Evolutionary conservation across 2,329 filamentous ascomycete species (phyloP), one percentile per base, ranked within the genome.

Genomic region (Metarhizium robertsii): DNA sequence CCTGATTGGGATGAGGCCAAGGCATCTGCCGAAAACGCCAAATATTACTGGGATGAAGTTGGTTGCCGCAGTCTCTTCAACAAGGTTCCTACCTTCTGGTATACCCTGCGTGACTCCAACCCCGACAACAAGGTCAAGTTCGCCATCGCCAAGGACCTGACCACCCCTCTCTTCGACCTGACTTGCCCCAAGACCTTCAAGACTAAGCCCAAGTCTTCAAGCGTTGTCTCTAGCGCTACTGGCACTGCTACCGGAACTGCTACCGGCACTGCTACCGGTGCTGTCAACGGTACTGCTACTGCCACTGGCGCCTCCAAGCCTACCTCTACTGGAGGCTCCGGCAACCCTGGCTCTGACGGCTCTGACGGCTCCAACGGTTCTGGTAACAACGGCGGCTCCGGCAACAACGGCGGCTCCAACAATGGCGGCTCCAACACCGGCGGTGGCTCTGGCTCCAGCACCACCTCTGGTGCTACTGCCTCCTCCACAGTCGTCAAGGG

Each of bases 11-110:
- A 81, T 53, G 61, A 77, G 67, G 84, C 79, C 53, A 75, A 78
- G 10, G 66, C 85, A 51, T 79, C 73, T 59, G 68, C 78, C 34
- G 67, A 73, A 36, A 87, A 87, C 66, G 81, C 84, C 58, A 76
- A 83, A 73, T 75, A 72, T 59, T 88, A 84, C 76, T 88, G 83
- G 81, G 70, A 77, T 53, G 71, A 79, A 42, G 71, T 86, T 58
- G 84, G 77, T 53, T 88, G 85, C 75, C 71, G 74, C 58, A 71
- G 74, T 58, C 79, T 83, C 66, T 80, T 81, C 67, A 72, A 75
- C 66, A 72, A 79, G 69, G 71, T 69, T 42, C 75, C 79, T 59
- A 80, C 79, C 53, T 85, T 82, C 70, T 84, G 81, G 80, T 85
- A 85, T 71, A 76, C 71, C 60, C 75, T 84, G 61, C 77, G 79